Evolutionary conservation across 305 asterid genomes (phyloP), one percentile per base, ranked within the genome.

Genomic region (Fraxinus dipetala): DNA sequence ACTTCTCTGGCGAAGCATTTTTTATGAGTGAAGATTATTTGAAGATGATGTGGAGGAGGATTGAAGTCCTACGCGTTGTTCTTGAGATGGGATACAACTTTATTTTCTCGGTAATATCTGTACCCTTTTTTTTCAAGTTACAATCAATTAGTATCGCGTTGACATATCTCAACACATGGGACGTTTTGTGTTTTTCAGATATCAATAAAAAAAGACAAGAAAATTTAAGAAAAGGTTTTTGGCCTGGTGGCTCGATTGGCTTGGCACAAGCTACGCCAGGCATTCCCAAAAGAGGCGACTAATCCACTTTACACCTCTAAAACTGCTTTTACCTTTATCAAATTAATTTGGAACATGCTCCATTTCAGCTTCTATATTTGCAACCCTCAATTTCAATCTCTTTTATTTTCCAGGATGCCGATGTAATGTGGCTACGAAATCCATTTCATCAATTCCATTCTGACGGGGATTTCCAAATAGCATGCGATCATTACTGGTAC

Each of bases 1-100:
- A 91, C 80, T 88, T 84, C 75, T 87, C 94, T 54, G 89, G 88
- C 30, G 90, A 86, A 45, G 90, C 87, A 0, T n/a, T 5, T 40
- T 91, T 84, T 83, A 89, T 88, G 90, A 72, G 78, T 2, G 78
- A 85, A 34, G 87, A 85, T 32, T 91, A 91, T 45, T 65, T 91
- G 75, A 88, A 88, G 82, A 88, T 91, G 92, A 86, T 89, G 89
- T 89, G 92, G 94, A 79, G 90, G 54, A 84, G 90, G 80, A 86
- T 88, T 3, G 89, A 91, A 18, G 82, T 91, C 48, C 84, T 88
- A 2, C 89, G 86, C 2, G 78, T 74, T 9, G 91, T 89, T 81
- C 94, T 91, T 35, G 83, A 91, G 31, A 5, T 77, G 73, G 94
- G 92, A 26, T 91, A 67, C 79, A 83, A 87, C 77, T 91, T 91